Evolutionary conservation across 2,329 filamentous ascomycete species (phyloP).

Genomic region (Tolypocladium paradoxum): DNA sequence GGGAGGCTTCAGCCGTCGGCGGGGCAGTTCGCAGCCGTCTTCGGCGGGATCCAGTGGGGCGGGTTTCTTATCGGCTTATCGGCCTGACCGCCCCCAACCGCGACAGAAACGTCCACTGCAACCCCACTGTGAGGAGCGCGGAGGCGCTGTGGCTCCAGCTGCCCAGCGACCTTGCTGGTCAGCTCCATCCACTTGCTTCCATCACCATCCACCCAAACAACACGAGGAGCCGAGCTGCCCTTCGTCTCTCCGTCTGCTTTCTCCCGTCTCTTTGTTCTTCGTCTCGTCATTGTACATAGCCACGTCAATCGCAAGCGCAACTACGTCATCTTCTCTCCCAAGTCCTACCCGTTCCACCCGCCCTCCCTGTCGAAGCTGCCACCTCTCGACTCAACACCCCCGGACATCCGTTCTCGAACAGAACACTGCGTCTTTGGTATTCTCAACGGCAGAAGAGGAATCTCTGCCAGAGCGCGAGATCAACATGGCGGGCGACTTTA

Average conservation of each 20-base stretch:
- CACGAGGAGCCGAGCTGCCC: not conserved
- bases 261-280: not conserved
- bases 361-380: not conserved
- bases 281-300: not conserved
- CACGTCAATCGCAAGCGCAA: not conserved
- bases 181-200: conserved; percentile 5
- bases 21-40: not conserved
- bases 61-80: conserved; percentile 2
- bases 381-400: not conserved
- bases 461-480: not conserved
- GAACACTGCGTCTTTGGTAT: not conserved
- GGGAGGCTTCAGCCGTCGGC: not conserved
- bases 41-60: not conserved
- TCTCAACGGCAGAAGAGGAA: not conserved
- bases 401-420: not conserved
- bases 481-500: conserved; percentile 70
- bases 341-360: too few relatives aligned
- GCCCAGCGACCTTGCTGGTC: conserved; percentile 1
- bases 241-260: not conserved
- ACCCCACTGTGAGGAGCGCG: not conserved
- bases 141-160: not conserved
- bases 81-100: not conserved
- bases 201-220: conserved; percentile 2
- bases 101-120: not conserved
- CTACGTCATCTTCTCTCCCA: not conserved